Evolutionary conservation across 371 early-diverging fungal genomes (phyloP), one percentile per base, ranked within the genome.

Genomic region (Mucor velutinosus): DNA sequence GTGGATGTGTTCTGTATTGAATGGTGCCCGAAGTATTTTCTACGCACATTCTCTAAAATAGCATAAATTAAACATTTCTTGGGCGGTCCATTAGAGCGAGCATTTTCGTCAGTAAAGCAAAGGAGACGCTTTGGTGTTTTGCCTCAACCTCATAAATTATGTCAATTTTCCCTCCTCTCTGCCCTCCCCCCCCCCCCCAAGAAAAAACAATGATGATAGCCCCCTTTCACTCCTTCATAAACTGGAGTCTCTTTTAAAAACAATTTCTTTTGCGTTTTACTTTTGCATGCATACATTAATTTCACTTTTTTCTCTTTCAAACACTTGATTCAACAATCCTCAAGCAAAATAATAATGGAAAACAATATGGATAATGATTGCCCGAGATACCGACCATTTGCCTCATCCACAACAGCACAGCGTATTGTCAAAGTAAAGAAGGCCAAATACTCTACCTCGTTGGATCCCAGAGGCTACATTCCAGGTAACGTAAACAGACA

Each of bases 401-500:
- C 65, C 4, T 62, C 66, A 35, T 67, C 77, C 12, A 53, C 51
- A 8, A 62, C 47, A 11, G 1, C 37, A 6, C 65, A 70, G 23
- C 65, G 69, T 15, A 62, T 63, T 19, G 51, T 76, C 45, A 80
- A 79, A 45, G 77, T 86, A 6, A 65, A 60, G 33, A 57, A 45
- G 8, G 65, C 55, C 21, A 60, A 70, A 2, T 90, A 90, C 61
- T 86, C 89, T 4, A 90, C 90, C 35, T 87, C 88, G 7, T 78
- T 87, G 10, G 90, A 90, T 70, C 79, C 87, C 5, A 72, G 90
- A 63, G 89, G 90, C 30, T 88, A 85, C 72, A 86, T 90, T 71
- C 89, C 90, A 60, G 89, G 88, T 88, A 85, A 66, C 35, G 30
- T 30, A 32, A 29, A 32, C 14, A 29, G 19, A n/a, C 23, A 65